Evolutionary conservation across 2,329 filamentous ascomycete species (phyloP).

Genomic region (Neurospora sp.): DNA sequence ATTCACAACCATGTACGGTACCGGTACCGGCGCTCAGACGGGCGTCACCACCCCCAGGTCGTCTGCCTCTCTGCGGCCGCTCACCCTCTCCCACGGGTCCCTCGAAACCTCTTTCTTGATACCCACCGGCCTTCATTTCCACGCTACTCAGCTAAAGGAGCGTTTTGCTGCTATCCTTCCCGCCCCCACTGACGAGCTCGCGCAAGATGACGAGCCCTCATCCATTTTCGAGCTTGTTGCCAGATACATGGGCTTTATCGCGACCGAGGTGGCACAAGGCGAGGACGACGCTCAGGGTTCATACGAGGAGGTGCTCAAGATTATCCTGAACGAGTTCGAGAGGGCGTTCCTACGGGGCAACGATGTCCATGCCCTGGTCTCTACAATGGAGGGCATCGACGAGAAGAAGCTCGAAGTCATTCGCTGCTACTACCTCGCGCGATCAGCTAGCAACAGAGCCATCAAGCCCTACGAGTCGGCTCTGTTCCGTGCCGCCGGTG

Average conservation of each 20-base stretch:
- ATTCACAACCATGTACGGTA: slow-evolving; percentile 67
- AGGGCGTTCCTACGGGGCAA: slow-evolving; percentile 89
- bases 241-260: slow-evolving; percentile 84
- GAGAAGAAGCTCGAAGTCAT: slow-evolving; percentile 88
- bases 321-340: slow-evolving; percentile 93
- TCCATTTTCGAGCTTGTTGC: slow-evolving; percentile 87
- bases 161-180: slow-evolving; percentile 79
- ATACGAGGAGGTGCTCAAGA: slow-evolving; percentile 85
- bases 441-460: slow-evolving; percentile 70
- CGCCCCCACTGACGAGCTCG: slow-evolving; percentile 88
- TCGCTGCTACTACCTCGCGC: slow-evolving; percentile 82
- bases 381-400: slow-evolving; percentile 77
- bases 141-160: slow-evolving; percentile 89
- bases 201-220: slow-evolving; percentile 97
- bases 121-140: slow-evolving; percentile 90
- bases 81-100: slow-evolving; percentile 83
- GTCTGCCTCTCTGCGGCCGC: slow-evolving; percentile 80
- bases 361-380: slow-evolving; percentile 86
- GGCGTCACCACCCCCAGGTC: slow-evolving; percentile 95
- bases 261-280: slow-evolving; percentile 79
- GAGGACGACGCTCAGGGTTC: slow-evolving; percentile 84
- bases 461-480: slow-evolving; percentile 93
- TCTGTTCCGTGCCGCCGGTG: slow-evolving; percentile 76
- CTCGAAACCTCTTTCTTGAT: slow-evolving; percentile 96
- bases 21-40: slow-evolving; percentile 76